These are phyloP conservation scores for Penicillium capsulatum DNA, from an alignment of 2,329 filamentous ascomycete genomes.

Conservation along the genomic window DNA sequence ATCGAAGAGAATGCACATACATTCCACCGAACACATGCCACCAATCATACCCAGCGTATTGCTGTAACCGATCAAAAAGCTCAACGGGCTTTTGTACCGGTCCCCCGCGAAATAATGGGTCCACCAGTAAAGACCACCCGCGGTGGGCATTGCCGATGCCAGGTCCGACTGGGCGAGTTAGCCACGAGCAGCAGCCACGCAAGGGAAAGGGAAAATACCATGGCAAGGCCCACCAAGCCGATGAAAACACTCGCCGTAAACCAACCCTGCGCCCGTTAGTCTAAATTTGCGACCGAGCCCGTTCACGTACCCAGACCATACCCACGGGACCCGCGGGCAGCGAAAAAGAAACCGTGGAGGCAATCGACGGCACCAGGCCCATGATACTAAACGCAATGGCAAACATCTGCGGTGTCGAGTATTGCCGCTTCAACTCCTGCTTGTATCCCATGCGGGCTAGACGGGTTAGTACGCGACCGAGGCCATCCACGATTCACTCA, in stretches of 20 bases:
- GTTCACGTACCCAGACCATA: constrained; percentile 54
- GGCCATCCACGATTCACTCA: constrained; percentile 7
- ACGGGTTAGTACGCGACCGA: constrained; percentile 5
- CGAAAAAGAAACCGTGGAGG: constrained; percentile 56
- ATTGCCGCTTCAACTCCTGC: constrained; percentile 59
- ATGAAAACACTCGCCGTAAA: constrained; percentile 10
- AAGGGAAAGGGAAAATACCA: constrained; percentile 40
- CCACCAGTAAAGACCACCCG: constrained; percentile 57
- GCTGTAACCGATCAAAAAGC: constrained; percentile 58
- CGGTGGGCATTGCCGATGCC: constrained; percentile 55
- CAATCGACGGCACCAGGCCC: constrained; percentile 59
- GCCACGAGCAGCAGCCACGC: constrained; percentile 20
- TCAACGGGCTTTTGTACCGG: constrained; percentile 53
- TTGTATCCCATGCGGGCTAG: constrained; percentile 48
- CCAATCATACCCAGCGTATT: constrained; percentile 59
- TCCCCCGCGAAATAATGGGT: constrained; percentile 57
- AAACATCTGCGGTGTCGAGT: constrained; percentile 60
- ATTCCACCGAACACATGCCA: constrained; percentile 60
- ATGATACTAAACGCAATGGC: constrained; percentile 59
- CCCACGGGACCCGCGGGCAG: constrained; percentile 57
- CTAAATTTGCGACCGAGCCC: background rate
- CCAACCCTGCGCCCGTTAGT: constrained; percentile 14
- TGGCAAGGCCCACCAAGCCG: constrained; percentile 55
- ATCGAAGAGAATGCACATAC: constrained; percentile 26
- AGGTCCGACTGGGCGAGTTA: constrained; percentile 42